Base-by-base conservation (phyloP, 257 asterid genomes). In the Scutellaria baicalensis region DNA sequence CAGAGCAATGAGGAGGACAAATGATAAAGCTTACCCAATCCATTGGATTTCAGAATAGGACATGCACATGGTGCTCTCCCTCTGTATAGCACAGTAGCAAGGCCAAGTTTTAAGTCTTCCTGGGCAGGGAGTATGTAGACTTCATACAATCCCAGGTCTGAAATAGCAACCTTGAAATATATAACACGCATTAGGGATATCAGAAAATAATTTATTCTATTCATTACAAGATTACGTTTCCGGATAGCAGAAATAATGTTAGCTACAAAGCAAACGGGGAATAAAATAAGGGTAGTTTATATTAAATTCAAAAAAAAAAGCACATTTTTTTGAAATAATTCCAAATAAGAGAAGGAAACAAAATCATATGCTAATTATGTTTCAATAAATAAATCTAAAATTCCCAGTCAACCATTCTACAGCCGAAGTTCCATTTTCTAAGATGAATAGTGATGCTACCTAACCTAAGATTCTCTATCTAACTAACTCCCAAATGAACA, bases 91-190 rank as follows among this genome's bases (percentile, higher is more conserved):
- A 75, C 86, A 69, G 70, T 70, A 35, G 77, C 81, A 69, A 31
- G 69, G 42, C 75, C 69, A 42, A 51, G 13, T 52, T 64, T 51
- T 16, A 84, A 77, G 66, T 74, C 82, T 64, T 68, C 77, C 20
- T 9, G 13, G 44, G 87, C 74, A 71, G 96, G 83, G 73, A 77
- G 74, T 67, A 90, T 74, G 81, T 70, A 83, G 77, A 88, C 59
- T 60, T 75, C 81, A 70, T 39, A 80, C 48, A 6, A 64, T 40
- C 77, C 87, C 79, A 77, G 66, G 67, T 84, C 55, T 47, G 81
- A 71, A 49, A 76, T 60, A 64, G 93, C 97, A 81, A 84, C 95
- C 96, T 89, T 65, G 73, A 72, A 42, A 59, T 4, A 70, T 14
- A 49, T 56, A 35, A 66, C 66, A 67, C 58, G 65, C 70, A 43